Evolutionary conservation across 2,329 filamentous ascomycete genomes (phyloP).

Genomic region (Pseudocercospora eumusae): DNA sequence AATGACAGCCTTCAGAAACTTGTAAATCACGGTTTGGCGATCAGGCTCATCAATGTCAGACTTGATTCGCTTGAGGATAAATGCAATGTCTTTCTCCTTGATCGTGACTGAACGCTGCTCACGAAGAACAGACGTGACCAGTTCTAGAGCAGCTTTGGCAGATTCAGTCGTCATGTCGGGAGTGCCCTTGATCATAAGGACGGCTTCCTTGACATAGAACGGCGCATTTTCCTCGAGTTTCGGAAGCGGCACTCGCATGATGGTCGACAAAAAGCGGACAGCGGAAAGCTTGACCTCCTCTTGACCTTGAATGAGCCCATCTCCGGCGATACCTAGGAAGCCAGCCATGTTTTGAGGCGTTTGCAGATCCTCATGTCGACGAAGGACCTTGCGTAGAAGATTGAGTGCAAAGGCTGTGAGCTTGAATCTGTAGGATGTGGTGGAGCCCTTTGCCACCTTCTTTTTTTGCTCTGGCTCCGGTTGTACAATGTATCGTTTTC

Average conservation of each 20-base stretch:
- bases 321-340: constrained; percentile 85
- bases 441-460: constrained; percentile 57
- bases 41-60: constrained; percentile 91
- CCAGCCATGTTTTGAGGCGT: constrained; percentile 78
- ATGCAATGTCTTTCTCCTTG: constrained; percentile 78
- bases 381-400: constrained; percentile 78
- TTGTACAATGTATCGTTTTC: constrained; percentile 68
- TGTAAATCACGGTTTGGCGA: constrained; percentile 90
- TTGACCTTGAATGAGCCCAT: constrained; percentile 78
- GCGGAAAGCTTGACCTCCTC: constrained; percentile 91
- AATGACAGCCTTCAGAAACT: constrained; percentile 85
- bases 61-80: constrained; percentile 77
- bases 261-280: constrained; percentile 78
- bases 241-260: constrained; percentile 79
- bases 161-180: constrained; percentile 79
- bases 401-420: constrained; percentile 85
- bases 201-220: constrained; percentile 82
- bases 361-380: constrained; percentile 78
- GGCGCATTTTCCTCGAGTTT: constrained; percentile 69
- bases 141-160: constrained; percentile 83
- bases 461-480: constrained; percentile 73
- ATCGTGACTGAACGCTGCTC: constrained; percentile 75
- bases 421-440: constrained; percentile 81
- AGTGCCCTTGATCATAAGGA: constrained; percentile 74
- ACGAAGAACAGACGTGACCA: constrained; percentile 80